Evolutionary conservation across 768 basidiomycete species (phyloP).

Genomic region (Pisolithus microcarpus): DNA sequence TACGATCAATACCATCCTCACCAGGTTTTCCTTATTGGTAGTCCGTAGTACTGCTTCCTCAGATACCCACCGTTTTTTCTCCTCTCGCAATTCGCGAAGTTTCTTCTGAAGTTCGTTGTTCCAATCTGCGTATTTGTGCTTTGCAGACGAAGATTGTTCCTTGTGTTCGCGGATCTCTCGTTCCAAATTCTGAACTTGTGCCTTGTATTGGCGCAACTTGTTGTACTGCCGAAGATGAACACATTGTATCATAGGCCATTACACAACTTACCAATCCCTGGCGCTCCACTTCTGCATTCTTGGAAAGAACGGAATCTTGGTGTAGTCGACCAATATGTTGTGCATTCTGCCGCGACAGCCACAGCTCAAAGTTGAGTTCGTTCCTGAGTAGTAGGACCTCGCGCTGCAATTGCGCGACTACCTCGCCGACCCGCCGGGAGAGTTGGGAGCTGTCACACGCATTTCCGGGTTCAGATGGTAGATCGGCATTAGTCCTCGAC

Average conservation of each 20-base stretch:
- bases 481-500: constrained; percentile 10
- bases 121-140: constrained; percentile 79
- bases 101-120: constrained; percentile 75
- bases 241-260: background rate
- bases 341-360: constrained; percentile 74
- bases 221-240: constrained; percentile 51
- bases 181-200: constrained; percentile 59
- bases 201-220: constrained; percentile 70
- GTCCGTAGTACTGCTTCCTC: constrained; percentile 65
- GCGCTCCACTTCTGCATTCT: constrained; percentile 72
- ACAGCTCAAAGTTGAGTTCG: constrained; percentile 81
- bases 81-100: constrained; percentile 65
- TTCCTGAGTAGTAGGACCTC: constrained; percentile 69
- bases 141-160: constrained; percentile 61
- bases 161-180: constrained; percentile 67
- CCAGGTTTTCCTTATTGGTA: constrained; percentile 65
- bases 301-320: constrained; percentile 62
- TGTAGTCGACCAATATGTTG: constrained; percentile 78
- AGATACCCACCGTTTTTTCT: constrained; percentile 68
- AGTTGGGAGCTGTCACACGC: constrained; percentile 17
- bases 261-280: constrained; percentile 61
- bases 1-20: constrained; percentile 19
- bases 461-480: constrained; percentile 14
- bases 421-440: constrained; percentile 49
- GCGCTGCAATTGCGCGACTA: constrained; percentile 64